phyloP scores from a whole-genome alignment of 805 yeast species.

The Metschnikowia matae region DNA sequence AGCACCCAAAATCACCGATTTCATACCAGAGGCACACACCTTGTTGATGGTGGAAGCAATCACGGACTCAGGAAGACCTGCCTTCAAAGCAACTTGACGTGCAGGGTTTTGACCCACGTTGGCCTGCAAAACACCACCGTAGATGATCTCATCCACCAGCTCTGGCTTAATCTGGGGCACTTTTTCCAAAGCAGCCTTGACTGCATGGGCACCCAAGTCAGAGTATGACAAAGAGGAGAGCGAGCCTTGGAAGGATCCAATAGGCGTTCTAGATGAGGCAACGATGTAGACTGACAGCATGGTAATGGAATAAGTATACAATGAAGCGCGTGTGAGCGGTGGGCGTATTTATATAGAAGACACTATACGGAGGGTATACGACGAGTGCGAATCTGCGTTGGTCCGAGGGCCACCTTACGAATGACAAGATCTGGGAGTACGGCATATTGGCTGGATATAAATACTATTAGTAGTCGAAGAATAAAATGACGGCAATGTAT shows the following conservation, averaged over 20 bases:
- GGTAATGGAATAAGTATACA: not conserved
- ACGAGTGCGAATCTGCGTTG: conserved; percentile 1
- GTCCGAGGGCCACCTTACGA: conserved; percentile 1
- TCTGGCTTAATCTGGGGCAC: conserved; percentile 76
- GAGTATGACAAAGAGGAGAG: conserved; percentile 70
- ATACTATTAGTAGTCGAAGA: not conserved
- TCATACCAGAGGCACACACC: conserved; percentile 96
- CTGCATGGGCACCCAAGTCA: conserved; percentile 91
- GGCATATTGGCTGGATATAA: not conserved
- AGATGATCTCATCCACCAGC: conserved; percentile 82
- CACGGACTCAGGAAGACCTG: conserved; percentile 77
- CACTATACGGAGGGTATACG: conserved; percentile 6
- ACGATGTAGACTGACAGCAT: conserved; percentile 72
- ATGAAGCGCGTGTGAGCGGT: not conserved
- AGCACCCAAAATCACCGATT: conserved; percentile 85
- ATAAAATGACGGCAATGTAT: too few relatives aligned
- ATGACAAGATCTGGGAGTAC: not conserved
- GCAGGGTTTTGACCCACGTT: conserved; percentile 98
- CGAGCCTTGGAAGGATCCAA: conserved; percentile 89
- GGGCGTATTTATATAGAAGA: conserved; percentile 1
- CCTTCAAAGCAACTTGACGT: conserved; percentile 89
- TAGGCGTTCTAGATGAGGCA: conserved; percentile 88
- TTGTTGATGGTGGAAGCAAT: conserved; percentile 91
- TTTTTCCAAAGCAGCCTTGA: conserved; percentile 77
- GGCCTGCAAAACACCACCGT: conserved; percentile 91